Evolutionary conservation across 2,329 filamentous ascomycete species (phyloP), one percentile per base, ranked within the genome.

Genomic region (Aspergillus cejpii): DNA sequence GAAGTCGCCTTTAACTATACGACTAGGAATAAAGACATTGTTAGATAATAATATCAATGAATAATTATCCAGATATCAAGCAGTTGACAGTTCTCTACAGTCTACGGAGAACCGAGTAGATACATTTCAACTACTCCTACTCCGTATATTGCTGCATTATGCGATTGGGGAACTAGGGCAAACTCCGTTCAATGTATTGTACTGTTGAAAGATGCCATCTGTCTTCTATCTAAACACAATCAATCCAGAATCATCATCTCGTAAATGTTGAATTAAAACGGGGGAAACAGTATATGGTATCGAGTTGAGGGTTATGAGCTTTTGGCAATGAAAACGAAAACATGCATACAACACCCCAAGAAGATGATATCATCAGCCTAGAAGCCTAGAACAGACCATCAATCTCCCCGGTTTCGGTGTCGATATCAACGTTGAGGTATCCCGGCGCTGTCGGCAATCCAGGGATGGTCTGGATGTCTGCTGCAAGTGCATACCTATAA

Each of bases 391-490:
- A 98, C 45, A 98, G 78, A 4, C 92, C 86, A 47, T 87, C 81
- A 53, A 91, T 87, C 71, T 91, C 85, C 43, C 86, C 86, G n/a
- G 84, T 90, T 73, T 89, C 84, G 5, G 75, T 70, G 58, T 91
- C 84, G 34, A 83, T 76, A 56, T 96, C 91, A 37, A 96, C 90
- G 60, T 96, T 96, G 50, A 97, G 74, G 64, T 97, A 97, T 8
- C 92, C 92, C 6, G 91, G 92, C 15, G 91, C 91, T 6, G 92
- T 97, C 7, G 91, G 91, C 53, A 98, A 74, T 50, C 92, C 92
- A 11, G 92, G 92, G 53, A 98, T 98, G 1, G 92, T 98, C 75
- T 97, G 92, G 55, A 98, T 97, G 63, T 98, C 92, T 11, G 92
- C 92, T 43, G 92, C 92, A 50, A 97, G 78, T 5, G 92, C 92